A percentile compares a stretch with the other conserved stretches of the same genome.
phyloP scores from a whole-genome alignment of 2,329 filamentous ascomycete species.

The Didymella pomorum region DNA sequence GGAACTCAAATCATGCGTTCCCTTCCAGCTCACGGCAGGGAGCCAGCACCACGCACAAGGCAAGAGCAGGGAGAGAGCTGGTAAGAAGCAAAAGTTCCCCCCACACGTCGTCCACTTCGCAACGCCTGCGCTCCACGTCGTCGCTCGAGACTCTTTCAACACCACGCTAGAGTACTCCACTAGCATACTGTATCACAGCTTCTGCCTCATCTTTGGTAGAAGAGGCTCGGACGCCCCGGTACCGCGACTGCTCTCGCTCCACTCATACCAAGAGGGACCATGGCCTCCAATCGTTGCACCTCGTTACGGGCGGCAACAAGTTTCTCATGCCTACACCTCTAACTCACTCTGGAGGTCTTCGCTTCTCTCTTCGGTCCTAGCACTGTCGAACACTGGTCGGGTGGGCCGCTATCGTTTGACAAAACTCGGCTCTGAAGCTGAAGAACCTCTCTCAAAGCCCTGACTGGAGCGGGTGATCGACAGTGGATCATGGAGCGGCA shows the following conservation, averaged over 20 bases:
- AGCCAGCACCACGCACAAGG: not conserved
- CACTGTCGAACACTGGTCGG: not conserved
- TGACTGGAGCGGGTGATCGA: not conserved
- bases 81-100: not conserved
- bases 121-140: not conserved
- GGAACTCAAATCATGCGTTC: not conserved
- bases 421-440: not conserved
- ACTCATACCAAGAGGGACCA: not conserved
- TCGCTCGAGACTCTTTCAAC: not conserved
- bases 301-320: not conserved
- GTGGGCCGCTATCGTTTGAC: not conserved
- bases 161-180: not conserved
- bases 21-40: not conserved
- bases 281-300: not conserved
- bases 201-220: not conserved
- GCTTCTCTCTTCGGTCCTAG: not conserved
- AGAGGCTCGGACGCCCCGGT: not conserved
- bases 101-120: not conserved
- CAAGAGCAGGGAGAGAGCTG: slow-evolving; percentile 1
- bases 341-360: not conserved
- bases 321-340: not conserved
- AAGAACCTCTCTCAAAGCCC: not conserved
- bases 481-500: not conserved
- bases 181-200: not conserved
- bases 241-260: not conserved